phyloP scores from a whole-genome alignment of 139 green algal species.

The Coelastrella sp. region DNA sequence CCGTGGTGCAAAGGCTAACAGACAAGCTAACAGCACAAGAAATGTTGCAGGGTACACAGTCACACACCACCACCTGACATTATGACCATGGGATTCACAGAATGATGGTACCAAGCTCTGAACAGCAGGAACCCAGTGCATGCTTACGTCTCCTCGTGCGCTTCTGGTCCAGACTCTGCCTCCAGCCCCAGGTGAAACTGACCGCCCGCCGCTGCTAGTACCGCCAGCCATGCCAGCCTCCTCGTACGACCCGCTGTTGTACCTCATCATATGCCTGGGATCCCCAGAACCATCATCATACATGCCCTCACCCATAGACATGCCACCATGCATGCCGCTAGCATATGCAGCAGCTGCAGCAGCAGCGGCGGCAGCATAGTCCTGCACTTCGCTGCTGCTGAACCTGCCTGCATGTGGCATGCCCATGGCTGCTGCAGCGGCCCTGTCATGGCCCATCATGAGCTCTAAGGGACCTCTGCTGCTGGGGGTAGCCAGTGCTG shows the following conservation, averaged over 20 bases:
- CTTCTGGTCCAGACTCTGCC: background rate
- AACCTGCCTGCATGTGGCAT: constrained; percentile 13
- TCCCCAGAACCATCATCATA: background rate
- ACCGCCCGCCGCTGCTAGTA: constrained; percentile 16
- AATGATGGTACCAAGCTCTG: no score
- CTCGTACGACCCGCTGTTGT: constrained; percentile 17
- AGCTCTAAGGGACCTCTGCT: constrained; percentile 12
- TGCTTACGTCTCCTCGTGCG: background rate
- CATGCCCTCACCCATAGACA: constrained; percentile 2
- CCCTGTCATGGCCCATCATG: background rate
- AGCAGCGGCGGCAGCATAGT: constrained; percentile 37
- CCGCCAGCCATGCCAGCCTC: background rate
- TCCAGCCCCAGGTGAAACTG: background rate
- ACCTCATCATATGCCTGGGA: background rate
- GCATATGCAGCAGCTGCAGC: constrained; percentile 22
- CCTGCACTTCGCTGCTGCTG: constrained; percentile 36
- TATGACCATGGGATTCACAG: no score
- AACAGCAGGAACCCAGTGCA: background rate
- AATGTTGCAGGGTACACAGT: no score
- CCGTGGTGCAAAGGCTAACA: background rate
- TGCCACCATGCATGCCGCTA: background rate
- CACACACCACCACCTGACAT: no score
- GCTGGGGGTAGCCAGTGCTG: constrained; percentile 2
- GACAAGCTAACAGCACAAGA: no score
- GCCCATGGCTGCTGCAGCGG: background rate